phyloP scores from a whole-genome alignment of 371 early-diverging fungal genomes.

The Mortierella sp. region DNA sequence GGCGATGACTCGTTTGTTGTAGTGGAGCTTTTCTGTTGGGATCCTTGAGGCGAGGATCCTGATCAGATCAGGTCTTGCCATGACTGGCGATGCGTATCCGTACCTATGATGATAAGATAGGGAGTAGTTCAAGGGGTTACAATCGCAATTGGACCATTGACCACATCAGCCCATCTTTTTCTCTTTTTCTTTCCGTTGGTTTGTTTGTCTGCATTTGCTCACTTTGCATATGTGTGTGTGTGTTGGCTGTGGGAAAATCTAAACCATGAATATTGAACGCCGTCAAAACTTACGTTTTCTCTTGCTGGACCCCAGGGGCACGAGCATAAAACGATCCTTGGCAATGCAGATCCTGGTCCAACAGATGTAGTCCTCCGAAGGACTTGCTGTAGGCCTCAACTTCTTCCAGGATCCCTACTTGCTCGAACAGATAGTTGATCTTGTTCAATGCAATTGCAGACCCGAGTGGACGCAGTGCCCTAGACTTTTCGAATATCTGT shows the following conservation, averaged over 20 bases:
- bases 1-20: slow-evolving; percentile 10
- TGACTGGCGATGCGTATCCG: not conserved
- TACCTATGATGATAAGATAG: not conserved
- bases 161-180: slow-evolving; percentile 1
- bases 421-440: not conserved
- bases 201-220: too few relatives aligned
- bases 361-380: slow-evolving; percentile 9
- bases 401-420: slow-evolving; percentile 8
- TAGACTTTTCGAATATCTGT: slow-evolving; percentile 13
- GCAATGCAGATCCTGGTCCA: slow-evolving; percentile 3
- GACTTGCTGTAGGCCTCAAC: slow-evolving; percentile 4
- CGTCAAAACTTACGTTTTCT: not conserved
- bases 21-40: slow-evolving; percentile 14
- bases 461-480: slow-evolving; percentile 12
- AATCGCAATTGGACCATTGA: not conserved
- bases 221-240: not conserved
- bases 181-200: not conserved
- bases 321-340: not conserved
- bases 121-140: not conserved
- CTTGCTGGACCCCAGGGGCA: not conserved
- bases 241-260: not conserved
- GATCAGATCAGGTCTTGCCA: slow-evolving; percentile 16
- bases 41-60: not conserved
- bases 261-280: not conserved
- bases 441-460: slow-evolving; percentile 4